Evolutionary conservation across 495 filamentous ascomycete genomes (phyloP), one percentile per base, ranked within the genome.

Genomic region (Articulospora tetracladia): DNA sequence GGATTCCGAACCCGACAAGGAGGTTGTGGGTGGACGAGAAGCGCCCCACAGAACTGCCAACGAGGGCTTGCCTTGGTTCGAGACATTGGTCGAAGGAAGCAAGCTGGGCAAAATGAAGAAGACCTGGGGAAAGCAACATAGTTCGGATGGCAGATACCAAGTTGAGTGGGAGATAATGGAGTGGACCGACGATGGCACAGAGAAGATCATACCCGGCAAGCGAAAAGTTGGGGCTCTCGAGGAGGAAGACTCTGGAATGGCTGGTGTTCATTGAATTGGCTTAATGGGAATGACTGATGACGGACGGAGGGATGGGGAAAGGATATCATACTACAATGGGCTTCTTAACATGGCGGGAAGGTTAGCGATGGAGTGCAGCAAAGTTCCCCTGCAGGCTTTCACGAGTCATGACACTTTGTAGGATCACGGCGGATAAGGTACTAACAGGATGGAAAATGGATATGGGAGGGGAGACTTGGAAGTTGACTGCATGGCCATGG

Each of bases 101-200:
- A 75, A 74, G 44, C 71, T 95, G 32, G 90, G 90, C 12, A 80
- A 73, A 20, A 70, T 92, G 67, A 86, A 84, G 70, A 73, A 81
- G 59, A 73, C 77, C 63, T 81, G 79, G 67, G 84, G 86, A 24
- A 78, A 80, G 1, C 72, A 77, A 48, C 73, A 75, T 23, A 67
- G 72, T 30, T 75, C 70, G 53, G 82, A 88, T 68, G 83, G 85
- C 11, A 76, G 73, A 15, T 80, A 80, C 15, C 81, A 74, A 26
- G 79, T 94, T 36, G 88, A 93, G 66, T 96, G 91, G 88, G 91
- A 96, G 72, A 76, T 97, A 60, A 80, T 84, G 44, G 92, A 97
- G 70, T 92, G 83, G 81, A 81, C 79, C 39, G 83, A 79, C 55
- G 84, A 79, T 50, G 83, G 79, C 39, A 77, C 74, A n/a, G 73